Conservation (phyloP, 139 green algal genomes). For the Prasinococcaceae sp. region DNA sequence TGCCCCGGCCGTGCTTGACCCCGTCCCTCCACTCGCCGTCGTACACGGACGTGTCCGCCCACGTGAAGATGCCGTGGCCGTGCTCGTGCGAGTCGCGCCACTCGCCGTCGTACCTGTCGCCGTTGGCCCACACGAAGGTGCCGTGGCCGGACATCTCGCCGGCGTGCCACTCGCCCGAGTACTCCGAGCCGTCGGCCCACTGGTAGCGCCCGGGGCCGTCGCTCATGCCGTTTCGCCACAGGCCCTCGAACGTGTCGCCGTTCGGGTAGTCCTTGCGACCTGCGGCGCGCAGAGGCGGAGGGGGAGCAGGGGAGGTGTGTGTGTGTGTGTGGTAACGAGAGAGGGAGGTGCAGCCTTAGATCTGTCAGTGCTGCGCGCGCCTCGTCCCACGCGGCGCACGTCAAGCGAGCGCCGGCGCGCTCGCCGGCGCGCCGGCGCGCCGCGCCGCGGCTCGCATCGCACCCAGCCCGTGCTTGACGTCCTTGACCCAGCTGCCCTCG, state of each 20-base stretch:
- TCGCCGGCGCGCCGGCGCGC: too few relatives aligned
- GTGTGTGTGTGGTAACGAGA: too few relatives aligned
- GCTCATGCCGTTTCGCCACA: conserved; percentile 22
- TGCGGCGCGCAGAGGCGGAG: too few relatives aligned
- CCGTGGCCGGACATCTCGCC: conserved; percentile 72
- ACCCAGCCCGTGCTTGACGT: conserved; percentile 17
- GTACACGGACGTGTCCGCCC: conserved; percentile 63
- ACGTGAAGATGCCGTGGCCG: conserved; percentile 64
- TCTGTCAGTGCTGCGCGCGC: too few relatives aligned
- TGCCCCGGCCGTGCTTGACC: conserved; percentile 54
- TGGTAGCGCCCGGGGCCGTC: conserved; percentile 20
- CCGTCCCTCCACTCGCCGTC: conserved; percentile 65
- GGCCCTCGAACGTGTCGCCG: conserved; percentile 28
- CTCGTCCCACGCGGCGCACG: background rate
- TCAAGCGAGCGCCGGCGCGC: background rate
- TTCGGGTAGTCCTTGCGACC: conserved; percentile 24
- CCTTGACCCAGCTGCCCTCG: conserved; percentile 10
- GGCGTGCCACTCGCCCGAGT: conserved; percentile 58
- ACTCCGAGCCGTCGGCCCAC: conserved; percentile 54
- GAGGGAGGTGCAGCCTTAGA: background rate
- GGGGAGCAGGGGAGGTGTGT: too few relatives aligned
- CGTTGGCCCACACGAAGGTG: conserved; percentile 70
- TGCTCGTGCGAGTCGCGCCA: conserved; percentile 55
- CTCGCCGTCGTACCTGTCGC: conserved; percentile 73
- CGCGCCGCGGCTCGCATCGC: background rate